A percentile compares a stretch with the other conserved stretches of the same genome.
Conservation (phyloP, 2,329 filamentous ascomycete species). For the Curvularia spicifera region DNA sequence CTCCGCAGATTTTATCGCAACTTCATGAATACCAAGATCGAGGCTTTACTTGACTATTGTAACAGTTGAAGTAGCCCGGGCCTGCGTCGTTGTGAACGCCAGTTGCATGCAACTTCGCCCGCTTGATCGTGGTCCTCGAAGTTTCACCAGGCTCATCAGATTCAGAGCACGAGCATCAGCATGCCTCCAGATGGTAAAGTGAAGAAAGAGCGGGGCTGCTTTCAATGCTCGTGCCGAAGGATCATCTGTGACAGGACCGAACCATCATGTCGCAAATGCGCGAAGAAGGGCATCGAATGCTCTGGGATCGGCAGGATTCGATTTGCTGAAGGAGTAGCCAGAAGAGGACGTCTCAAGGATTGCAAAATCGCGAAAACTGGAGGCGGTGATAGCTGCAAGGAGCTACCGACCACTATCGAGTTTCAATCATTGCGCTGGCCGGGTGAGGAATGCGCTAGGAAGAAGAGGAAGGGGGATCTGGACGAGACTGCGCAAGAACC, state of each 20-base stretch:
- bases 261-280: slow-evolving; percentile 51
- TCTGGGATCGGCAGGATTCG: slow-evolving; percentile 51
- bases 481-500: no score
- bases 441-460: not conserved
- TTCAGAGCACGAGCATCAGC: no score
- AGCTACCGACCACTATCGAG: slow-evolving; percentile 1
- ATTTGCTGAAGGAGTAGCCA: slow-evolving; percentile 44
- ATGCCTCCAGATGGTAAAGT: no score
- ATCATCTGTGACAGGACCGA: slow-evolving; percentile 52
- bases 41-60: no score
- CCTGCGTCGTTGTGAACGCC: no score
- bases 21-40: no score
- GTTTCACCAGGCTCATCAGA: no score
- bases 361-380: slow-evolving; percentile 20
- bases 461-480: not conserved
- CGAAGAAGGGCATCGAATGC: slow-evolving; percentile 49
- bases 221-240: slow-evolving; percentile 49
- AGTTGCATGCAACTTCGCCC: no score
- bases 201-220: slow-evolving; percentile 35
- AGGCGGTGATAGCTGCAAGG: not conserved
- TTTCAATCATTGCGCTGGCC: not conserved
- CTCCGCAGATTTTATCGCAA: no score
- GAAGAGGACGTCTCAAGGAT: slow-evolving; percentile 25
- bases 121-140: no score
- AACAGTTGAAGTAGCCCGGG: no score